Conservation (phyloP, 495 filamentous ascomycete species). For the Staphylotrichum tortipilum region DNA sequence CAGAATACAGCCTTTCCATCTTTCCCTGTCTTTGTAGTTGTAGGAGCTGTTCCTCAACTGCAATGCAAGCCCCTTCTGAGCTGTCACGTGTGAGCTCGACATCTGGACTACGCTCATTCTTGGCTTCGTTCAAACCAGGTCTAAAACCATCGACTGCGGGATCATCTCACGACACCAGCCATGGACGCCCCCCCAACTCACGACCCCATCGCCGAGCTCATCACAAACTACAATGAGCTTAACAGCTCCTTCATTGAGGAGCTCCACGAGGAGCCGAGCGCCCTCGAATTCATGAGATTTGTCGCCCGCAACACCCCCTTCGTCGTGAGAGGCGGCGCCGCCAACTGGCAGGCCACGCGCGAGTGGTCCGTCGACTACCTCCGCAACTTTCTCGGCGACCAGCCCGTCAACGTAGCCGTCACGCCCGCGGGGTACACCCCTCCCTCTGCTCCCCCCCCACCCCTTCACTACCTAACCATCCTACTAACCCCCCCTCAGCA, state of each 20-base stretch:
- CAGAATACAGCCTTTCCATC: too few relatives aligned
- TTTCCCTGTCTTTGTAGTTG: too few relatives aligned
- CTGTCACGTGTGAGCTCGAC: too few relatives aligned
- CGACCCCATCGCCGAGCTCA: constrained; percentile 44
- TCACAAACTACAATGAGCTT: constrained; percentile 59
- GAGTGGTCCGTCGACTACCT: constrained; percentile 54
- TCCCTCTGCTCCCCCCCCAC: not conserved
- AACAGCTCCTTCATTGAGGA: constrained; percentile 50
- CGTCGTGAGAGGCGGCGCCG: constrained; percentile 50
- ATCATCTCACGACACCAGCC: not conserved
- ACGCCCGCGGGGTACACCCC: constrained; percentile 54
- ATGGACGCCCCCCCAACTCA: constrained; percentile 7
- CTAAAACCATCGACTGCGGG: not conserved
- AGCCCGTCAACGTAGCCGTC: constrained; percentile 58
- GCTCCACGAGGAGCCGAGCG: constrained; percentile 51
- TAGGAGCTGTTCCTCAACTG: too few relatives aligned
- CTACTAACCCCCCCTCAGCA: constrained; percentile 29
- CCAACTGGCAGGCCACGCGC: constrained; percentile 47
- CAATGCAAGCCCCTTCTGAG: too few relatives aligned
- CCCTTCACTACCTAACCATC: not conserved
- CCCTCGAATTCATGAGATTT: constrained; percentile 65
- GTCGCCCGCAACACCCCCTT: constrained; percentile 62
- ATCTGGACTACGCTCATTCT: too few relatives aligned
- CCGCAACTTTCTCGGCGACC: constrained; percentile 37
- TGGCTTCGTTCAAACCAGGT: too few relatives aligned